Base-by-base conservation (phyloP, 139 green algal species). In the Chlamydomonas applanata region DNA sequence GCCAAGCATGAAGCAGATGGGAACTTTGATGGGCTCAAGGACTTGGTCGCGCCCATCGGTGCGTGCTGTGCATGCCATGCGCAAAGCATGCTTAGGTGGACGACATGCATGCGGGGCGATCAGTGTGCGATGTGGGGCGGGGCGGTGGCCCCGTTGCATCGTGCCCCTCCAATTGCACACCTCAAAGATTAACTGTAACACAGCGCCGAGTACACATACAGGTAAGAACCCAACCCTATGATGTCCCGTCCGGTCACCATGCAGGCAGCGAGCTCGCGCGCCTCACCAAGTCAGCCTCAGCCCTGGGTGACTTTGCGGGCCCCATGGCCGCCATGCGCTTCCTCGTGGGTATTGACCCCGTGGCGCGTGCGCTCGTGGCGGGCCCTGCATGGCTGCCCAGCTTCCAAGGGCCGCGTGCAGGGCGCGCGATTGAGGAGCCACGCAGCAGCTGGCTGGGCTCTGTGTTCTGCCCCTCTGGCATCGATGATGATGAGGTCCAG, bases 361-460 rank as follows among this genome's bases (percentile, higher is more conserved):
- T 96, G 11, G 89, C 87, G 0, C 66, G 64, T 19, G 75, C 68
- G 3, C 52, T 95, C 11, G 76, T 82, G 30, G 69, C 56, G 27
- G 68, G 88, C 25, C 78, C 77, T 2, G 25, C 44, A n/a, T 92
- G 85, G 71, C 46, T 90, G 33, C 83, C 81, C 9, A 72, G 85
- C 74, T 34, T 86, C 44, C 52, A 69, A 20, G 60, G 64, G 20
- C 40, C 40, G 40, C 29, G 65, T 19, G 40, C 73, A 13, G 73
- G 73, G n/a, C 57, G 45, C 4, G 62, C n/a, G 35, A 56, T 64
- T 30, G 33, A 64, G 75, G 56, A 59, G 46, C 53, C 76, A 24
- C 80, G 84, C 49, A 72, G 52, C 44, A 79, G 72, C 66, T 89
- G 84, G 84, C 83, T 98, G 70, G 93, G 94, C 0, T 82, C 93